A percentile compares a stretch with the other conserved stretches of the same genome.
phyloP scores from a whole-genome alignment of 371 early-diverging fungal species.

The Rhizopus microsporus region DNA sequence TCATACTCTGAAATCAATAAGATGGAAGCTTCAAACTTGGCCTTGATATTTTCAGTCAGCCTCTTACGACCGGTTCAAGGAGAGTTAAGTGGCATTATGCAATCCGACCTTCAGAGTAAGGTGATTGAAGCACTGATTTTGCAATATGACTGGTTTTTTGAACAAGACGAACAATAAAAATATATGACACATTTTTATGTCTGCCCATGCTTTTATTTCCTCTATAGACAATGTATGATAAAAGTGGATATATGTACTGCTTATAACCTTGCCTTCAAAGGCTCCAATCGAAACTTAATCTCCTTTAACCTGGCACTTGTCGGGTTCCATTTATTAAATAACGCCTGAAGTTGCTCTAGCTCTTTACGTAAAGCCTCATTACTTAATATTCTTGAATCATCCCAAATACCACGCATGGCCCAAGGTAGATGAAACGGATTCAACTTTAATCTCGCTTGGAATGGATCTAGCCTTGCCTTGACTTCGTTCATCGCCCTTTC shows the following conservation, averaged over 20 bases:
- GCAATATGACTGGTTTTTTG: slow-evolving; percentile 68
- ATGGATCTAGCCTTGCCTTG: slow-evolving; percentile 37
- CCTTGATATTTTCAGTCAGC: slow-evolving; percentile 79
- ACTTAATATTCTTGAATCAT: slow-evolving; percentile 61
- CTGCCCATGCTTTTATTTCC: not conserved
- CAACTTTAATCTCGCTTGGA: slow-evolving; percentile 52
- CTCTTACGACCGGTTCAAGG: slow-evolving; percentile 53
- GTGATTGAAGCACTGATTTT: slow-evolving; percentile 61
- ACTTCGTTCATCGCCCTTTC: slow-evolving; percentile 10
- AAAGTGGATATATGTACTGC: no score
- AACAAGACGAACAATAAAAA: slow-evolving; percentile 20
- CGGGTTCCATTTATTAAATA: slow-evolving; percentile 82
- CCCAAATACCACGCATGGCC: slow-evolving; percentile 82
- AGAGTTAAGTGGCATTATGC: slow-evolving; percentile 52
- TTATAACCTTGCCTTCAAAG: slow-evolving; percentile 48
- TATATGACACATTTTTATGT: not conserved
- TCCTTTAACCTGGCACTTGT: slow-evolving; percentile 69
- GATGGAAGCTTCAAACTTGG: slow-evolving; percentile 85
- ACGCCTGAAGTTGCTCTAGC: slow-evolving; percentile 54
- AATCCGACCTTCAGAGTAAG: slow-evolving; percentile 57
- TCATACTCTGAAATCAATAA: slow-evolving; percentile 73
- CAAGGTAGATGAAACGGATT: slow-evolving; percentile 91
- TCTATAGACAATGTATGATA: no score
- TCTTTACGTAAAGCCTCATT: slow-evolving; percentile 56
- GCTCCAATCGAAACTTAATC: slow-evolving; percentile 84